These are phyloP conservation scores for Prunus salicina DNA, from an alignment of 306 rosid genomes.

Conservation along the genomic window DNA sequence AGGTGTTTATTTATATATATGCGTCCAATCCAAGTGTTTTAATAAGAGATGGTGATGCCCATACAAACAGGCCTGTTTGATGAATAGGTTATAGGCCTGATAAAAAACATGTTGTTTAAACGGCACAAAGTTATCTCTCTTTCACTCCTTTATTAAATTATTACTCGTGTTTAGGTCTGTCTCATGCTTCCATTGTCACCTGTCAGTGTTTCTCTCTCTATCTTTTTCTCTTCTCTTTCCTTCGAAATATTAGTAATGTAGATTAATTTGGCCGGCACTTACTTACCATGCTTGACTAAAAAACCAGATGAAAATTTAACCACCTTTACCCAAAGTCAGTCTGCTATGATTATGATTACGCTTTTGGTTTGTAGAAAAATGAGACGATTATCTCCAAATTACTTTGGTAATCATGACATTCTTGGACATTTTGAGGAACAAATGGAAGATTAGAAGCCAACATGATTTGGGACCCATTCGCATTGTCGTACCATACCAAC, in stretches of 20 bases:
- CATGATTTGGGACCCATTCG: not conserved
- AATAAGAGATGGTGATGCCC: not conserved
- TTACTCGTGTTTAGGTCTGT: constrained; percentile 21
- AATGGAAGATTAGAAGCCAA: not conserved
- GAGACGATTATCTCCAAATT: not conserved
- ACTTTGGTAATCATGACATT: not conserved
- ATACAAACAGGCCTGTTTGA: constrained; percentile 10
- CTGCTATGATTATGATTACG: constrained; percentile 3
- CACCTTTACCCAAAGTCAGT: not conserved
- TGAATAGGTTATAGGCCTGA: constrained; percentile 10
- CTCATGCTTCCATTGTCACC: not conserved
- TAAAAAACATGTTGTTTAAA: constrained; percentile 6
- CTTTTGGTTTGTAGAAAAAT: not conserved
- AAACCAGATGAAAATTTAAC: not conserved
- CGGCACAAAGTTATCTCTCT: not conserved
- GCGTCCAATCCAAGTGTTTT: not conserved
- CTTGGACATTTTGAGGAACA: not conserved
- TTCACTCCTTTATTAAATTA: not conserved
- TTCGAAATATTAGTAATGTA: not conserved
- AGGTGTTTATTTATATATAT: too few species aligned
- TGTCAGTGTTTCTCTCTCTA: not conserved
- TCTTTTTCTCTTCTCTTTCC: not conserved
- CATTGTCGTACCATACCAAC: too few species aligned
- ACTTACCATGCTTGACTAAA: not conserved
- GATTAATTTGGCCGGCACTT: not conserved